Conservation (phyloP, 345 rosid genomes). For the Limnanthes douglasii region DNA sequence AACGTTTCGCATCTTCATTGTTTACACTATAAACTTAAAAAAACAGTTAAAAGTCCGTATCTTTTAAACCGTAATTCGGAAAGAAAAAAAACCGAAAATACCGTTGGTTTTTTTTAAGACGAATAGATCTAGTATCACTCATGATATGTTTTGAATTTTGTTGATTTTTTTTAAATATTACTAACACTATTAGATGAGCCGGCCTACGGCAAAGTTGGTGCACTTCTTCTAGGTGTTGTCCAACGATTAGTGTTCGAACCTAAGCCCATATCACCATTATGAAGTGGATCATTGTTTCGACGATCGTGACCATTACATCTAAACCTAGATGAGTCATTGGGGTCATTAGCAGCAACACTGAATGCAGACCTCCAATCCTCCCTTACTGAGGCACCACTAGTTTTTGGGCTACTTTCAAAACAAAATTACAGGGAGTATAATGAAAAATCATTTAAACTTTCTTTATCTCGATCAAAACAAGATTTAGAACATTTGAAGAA, state of each 20-base stretch:
- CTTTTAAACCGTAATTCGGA: too few relatives aligned
- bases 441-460: too few relatives aligned
- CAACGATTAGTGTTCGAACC: conserved; percentile 42
- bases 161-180: too few relatives aligned
- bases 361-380: conserved; percentile 99
- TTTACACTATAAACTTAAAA: too few relatives aligned
- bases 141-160: too few relatives aligned
- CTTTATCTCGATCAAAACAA: too few relatives aligned
- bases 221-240: conserved; percentile 63
- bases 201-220: conserved; percentile 74
- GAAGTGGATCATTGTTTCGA: conserved; percentile 48
- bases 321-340: conserved; percentile 21
- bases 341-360: conserved; percentile 72
- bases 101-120: too few relatives aligned
- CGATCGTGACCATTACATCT: conserved; percentile 50
- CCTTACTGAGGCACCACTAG: conserved; percentile 33
- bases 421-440: background rate
- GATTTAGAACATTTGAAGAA: too few relatives aligned
- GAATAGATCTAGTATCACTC: too few relatives aligned
- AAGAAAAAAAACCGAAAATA: too few relatives aligned
- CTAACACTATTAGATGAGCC: conserved; percentile 42
- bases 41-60: too few relatives aligned
- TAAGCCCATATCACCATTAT: conserved; percentile 53
- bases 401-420: conserved; percentile 72
- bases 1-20: too few relatives aligned